phyloP scores from a whole-genome alignment of 2,329 filamentous ascomycete species.

The Fusarium nygamai region DNA sequence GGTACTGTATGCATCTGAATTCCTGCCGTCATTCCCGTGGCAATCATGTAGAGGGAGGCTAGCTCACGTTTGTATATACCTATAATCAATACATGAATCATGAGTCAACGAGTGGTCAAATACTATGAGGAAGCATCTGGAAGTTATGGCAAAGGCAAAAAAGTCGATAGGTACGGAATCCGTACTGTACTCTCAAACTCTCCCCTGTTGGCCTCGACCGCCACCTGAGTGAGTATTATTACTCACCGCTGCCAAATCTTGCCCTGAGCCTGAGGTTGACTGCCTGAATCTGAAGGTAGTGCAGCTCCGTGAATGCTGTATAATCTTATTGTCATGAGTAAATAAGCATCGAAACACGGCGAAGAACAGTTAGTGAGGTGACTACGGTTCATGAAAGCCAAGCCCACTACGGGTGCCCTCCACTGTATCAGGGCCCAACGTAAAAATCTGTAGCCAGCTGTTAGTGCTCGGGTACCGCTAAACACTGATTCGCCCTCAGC shows the following conservation, averaged over 20 bases:
- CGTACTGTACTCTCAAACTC: too few species aligned
- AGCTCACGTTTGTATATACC: not conserved
- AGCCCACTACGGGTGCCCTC: constrained; percentile 11
- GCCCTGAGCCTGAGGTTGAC: not conserved
- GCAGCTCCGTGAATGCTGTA: not conserved
- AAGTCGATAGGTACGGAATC: not conserved
- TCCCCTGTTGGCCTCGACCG: constrained; percentile 17
- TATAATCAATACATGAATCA: not conserved
- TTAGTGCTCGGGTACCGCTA: constrained; percentile 43
- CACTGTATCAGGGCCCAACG: constrained; percentile 37
- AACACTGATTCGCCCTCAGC: constrained; percentile 28
- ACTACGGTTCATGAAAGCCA: not conserved
- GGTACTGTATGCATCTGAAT: not conserved
- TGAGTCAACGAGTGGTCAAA: constrained; percentile 8
- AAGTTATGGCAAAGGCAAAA: constrained; percentile 4
- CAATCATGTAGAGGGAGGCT: not conserved
- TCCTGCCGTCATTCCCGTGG: not conserved
- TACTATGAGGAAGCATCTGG: constrained; percentile 17
- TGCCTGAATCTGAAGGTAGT: constrained; percentile 6
- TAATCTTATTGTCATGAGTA: constrained; percentile 25
- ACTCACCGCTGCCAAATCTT: constrained; percentile 5
- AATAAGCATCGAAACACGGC: constrained; percentile 44
- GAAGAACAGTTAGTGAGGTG: constrained; percentile 29
- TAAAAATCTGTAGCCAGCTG: constrained; percentile 30
- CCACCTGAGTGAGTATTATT: not conserved